These are phyloP conservation scores for Leccinum disarticulatum DNA, from an alignment of 768 basidiomycete genomes.

Conservation along the genomic window DNA sequence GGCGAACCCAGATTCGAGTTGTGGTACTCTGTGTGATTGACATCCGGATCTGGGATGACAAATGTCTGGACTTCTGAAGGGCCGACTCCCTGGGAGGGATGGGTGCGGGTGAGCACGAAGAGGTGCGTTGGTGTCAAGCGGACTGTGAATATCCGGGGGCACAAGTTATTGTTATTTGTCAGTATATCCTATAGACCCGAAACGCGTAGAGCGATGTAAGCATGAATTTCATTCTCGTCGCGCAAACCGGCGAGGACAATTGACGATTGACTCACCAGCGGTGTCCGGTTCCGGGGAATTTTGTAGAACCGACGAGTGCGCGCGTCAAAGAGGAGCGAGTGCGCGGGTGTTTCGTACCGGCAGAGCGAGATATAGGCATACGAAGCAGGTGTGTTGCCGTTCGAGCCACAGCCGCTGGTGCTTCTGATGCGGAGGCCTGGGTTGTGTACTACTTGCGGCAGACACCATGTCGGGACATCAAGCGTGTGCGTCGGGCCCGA, in stretches of 20 bases:
- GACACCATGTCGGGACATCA: conserved; percentile 13
- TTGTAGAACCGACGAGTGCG: conserved; percentile 18
- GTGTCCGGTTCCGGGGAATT: conserved; percentile 16
- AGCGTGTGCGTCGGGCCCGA: conserved; percentile 7
- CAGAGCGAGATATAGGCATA: conserved; percentile 18
- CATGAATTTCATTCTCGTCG: too few relatives aligned
- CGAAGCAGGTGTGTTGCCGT: conserved; percentile 5
- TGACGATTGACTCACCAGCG: conserved; percentile 2
- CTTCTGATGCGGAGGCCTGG: conserved; percentile 9
- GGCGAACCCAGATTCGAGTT: not conserved
- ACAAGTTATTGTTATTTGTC: conserved; percentile 8
- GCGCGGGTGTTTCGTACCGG: conserved; percentile 3
- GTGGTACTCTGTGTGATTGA: not conserved
- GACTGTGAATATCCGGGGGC: conserved; percentile 12
- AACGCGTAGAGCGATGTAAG: too few relatives aligned
- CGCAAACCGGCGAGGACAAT: too few relatives aligned
- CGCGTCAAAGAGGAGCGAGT: conserved; percentile 19
- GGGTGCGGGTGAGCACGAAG: conserved; percentile 11
- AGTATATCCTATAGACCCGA: conserved; percentile 11
- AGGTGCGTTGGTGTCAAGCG: conserved; percentile 15
- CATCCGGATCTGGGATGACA: conserved; percentile 5
- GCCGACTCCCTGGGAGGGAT: conserved; percentile 8
- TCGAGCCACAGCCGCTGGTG: too few relatives aligned
- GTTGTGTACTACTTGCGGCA: conserved; percentile 2
- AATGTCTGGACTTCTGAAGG: conserved; percentile 20